Base-by-base conservation (phyloP, 345 rosid genomes). In the Euphorbia tirucalli region DNA sequence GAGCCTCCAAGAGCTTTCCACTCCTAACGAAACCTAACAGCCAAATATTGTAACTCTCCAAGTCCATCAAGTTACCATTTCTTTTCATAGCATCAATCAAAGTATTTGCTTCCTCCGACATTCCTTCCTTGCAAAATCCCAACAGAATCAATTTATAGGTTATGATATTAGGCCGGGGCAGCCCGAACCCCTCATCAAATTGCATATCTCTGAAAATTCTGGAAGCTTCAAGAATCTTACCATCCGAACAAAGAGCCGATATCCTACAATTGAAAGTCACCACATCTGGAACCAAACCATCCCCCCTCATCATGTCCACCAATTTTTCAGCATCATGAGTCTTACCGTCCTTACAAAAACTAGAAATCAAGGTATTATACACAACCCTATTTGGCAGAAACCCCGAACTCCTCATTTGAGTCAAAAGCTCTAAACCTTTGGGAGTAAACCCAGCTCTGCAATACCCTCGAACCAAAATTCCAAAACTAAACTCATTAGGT, bases 141-240 rank as follows among this genome's bases (percentile, higher is more conserved):
- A 84, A 77, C 11, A 92, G 84, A 93, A 95, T 87, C 82, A 92
- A 82, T 78, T 95, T 90, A 76, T 90, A 90, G 0, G 96, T 90
- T 72, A 89, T 69, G 57, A 70, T 24, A 83, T 89, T 89, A 21
- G 98, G 99, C 72, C 73, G 87, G 66, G 99, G 98, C 76, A 95
- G 80, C 79, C 99, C 98, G 71, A 88, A 66, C 55, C 78, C 86
- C 70, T 83, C 85, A 79, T 89, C 99, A 19, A 84, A 60, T 74
- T 88, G 90, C 98, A 95, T 92, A 72, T 95, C 99, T 48, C 97
- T 86, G 77, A 92, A 95, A 78, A 95, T 92, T 70, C 94, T 85
- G 68, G 93, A 90, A 43, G 98, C 99, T 39, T 95, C 97, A 1
- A 89, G 80, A 78, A 89, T 80, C 68, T 90, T 89, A 63, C 99